Percentiles rank a stretch among this genome's conserved stretches.
Evolutionary conservation across 176 grass and related monocot species (phyloP).

Genomic region (Raddia distichophylla): DNA sequence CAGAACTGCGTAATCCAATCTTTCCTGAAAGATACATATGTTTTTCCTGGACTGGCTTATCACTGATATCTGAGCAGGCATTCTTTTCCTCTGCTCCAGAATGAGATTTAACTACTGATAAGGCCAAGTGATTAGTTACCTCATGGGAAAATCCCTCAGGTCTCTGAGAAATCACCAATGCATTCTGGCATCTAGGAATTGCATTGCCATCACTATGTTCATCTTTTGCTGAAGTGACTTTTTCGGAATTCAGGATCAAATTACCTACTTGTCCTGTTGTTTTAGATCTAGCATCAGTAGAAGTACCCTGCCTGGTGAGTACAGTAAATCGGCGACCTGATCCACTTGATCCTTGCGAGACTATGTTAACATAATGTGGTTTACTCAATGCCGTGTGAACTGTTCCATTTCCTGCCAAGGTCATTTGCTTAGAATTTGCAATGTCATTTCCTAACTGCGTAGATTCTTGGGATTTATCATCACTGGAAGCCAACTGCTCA

Average conservation of each 20-base stretch:
- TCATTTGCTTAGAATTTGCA: slow-evolving; percentile 41
- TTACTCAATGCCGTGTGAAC: slow-evolving; percentile 31
- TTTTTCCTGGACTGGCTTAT: slow-evolving; percentile 29
- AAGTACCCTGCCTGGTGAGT: slow-evolving; percentile 36
- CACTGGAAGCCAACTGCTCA: slow-evolving; percentile 37
- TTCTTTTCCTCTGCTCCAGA: slow-evolving; percentile 40
- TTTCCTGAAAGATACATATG: slow-evolving; percentile 26
- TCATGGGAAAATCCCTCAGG: slow-evolving; percentile 12
- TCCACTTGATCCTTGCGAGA: slow-evolving; percentile 46
- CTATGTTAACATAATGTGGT: slow-evolving; percentile 46
- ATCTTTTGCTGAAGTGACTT: slow-evolving; percentile 24
- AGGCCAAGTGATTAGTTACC: not conserved
- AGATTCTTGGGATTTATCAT: slow-evolving; percentile 40
- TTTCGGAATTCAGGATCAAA: slow-evolving; percentile 28
- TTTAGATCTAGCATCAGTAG: slow-evolving; percentile 44
- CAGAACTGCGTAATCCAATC: slow-evolving; percentile 25
- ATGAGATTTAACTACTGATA: slow-evolving; percentile 33
- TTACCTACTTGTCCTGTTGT: slow-evolving; percentile 33
- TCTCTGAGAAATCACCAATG: slow-evolving; percentile 26
- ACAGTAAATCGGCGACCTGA: slow-evolving; percentile 49
- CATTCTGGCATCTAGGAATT: slow-evolving; percentile 28
- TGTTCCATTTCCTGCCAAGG: slow-evolving; percentile 38
- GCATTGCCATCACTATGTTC: not conserved
- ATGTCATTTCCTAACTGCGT: slow-evolving; percentile 27
- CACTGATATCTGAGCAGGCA: slow-evolving; percentile 37